These are phyloP conservation scores for Aspergillus udagawae DNA, from an alignment of 2,329 filamentous ascomycete species.

Conservation along the genomic window DNA sequence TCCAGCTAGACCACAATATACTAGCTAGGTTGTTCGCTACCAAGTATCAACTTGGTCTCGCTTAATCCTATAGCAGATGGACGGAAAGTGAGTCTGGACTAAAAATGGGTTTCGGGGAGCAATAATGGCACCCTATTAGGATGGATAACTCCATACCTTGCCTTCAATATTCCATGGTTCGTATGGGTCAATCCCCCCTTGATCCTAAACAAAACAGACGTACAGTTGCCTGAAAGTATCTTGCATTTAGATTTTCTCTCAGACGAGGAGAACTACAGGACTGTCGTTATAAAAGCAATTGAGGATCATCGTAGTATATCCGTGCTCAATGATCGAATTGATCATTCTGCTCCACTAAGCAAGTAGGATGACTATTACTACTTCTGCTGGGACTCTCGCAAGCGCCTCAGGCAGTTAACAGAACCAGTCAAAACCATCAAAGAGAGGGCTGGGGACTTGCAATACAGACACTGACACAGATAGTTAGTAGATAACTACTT, in stretches of 20 bases:
- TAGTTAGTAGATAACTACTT: too few species aligned
- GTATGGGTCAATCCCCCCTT: background rate
- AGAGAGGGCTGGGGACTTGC: background rate
- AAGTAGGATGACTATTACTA: background rate
- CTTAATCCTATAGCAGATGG: too few species aligned
- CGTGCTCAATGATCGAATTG: too few species aligned
- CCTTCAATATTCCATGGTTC: background rate
- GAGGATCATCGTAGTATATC: background rate
- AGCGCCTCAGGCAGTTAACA: background rate
- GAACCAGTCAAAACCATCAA: background rate
- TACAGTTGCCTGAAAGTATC: too few species aligned
- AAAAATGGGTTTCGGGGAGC: background rate
- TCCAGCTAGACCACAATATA: background rate
- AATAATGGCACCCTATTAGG: background rate
- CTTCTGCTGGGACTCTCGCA: background rate
- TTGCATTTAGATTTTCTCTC: too few species aligned
- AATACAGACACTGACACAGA: too few species aligned
- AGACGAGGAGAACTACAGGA: background rate
- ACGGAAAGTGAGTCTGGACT: background rate
- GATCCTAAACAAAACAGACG: background rate
- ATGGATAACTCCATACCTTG: background rate
- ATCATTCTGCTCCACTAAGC: background rate
- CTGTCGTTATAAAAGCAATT: background rate
- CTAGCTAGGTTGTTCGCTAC: background rate
- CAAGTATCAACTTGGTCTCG: too few species aligned